These are phyloP conservation scores for Fusarium liriodendri DNA, from an alignment of 2,329 filamentous ascomycete genomes.

Conservation along the genomic window DNA sequence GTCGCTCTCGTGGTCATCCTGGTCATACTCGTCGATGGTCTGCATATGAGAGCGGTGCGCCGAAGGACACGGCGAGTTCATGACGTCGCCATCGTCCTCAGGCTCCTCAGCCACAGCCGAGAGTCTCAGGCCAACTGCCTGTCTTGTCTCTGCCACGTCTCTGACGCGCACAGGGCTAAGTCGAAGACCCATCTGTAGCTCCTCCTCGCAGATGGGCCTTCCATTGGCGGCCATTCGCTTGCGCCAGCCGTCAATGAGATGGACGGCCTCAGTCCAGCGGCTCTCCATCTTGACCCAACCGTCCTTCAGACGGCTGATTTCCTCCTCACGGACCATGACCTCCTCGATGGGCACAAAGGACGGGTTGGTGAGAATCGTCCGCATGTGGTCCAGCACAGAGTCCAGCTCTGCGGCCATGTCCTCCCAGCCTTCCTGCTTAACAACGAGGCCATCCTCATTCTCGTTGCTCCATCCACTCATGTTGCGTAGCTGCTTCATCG, in stretches of 20 bases:
- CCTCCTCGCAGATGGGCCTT: slow-evolving; percentile 75
- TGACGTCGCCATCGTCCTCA: slow-evolving; percentile 44
- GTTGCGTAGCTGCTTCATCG: slow-evolving; percentile 77
- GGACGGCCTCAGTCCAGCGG: slow-evolving; percentile 89
- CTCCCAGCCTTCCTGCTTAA: slow-evolving; percentile 59
- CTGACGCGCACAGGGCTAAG: slow-evolving; percentile 69
- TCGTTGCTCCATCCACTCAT: slow-evolving; percentile 69
- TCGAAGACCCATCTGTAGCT: slow-evolving; percentile 75
- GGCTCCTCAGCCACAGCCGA: slow-evolving; percentile 62
- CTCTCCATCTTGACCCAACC: slow-evolving; percentile 95
- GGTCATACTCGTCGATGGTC: slow-evolving; percentile 27
- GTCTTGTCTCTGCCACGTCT: slow-evolving; percentile 60
- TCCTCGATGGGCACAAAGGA: slow-evolving; percentile 97
- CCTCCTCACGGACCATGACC: slow-evolving; percentile 90
- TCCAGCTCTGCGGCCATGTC: slow-evolving; percentile 83
- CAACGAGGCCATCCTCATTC: slow-evolving; percentile 46
- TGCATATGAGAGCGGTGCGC: slow-evolving; percentile 27
- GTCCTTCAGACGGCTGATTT: slow-evolving; percentile 83
- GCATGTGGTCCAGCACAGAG: slow-evolving; percentile 81
- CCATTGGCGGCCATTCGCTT: slow-evolving; percentile 80
- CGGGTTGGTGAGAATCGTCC: slow-evolving; percentile 89
- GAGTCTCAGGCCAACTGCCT: slow-evolving; percentile 53
- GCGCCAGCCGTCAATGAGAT: slow-evolving; percentile 93
- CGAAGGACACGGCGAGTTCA: slow-evolving; percentile 46
- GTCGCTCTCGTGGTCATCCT: slow-evolving; percentile 49